These are phyloP conservation scores for Ophioceras dolichostomum DNA, from an alignment of 2,329 filamentous ascomycete species.

Conservation along the genomic window DNA sequence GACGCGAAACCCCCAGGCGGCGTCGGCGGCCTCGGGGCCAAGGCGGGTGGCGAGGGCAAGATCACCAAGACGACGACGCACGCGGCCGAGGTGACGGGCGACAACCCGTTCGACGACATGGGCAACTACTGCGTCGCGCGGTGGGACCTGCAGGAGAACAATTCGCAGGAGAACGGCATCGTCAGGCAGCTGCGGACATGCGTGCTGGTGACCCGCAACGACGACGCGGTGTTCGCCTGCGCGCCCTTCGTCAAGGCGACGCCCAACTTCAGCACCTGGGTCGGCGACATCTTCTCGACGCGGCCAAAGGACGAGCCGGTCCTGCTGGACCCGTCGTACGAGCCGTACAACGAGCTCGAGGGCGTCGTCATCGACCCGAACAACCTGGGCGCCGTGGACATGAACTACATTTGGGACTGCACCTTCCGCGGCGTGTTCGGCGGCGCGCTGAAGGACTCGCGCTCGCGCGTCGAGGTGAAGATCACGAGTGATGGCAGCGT, in stretches of 20 bases:
- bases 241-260: background rate
- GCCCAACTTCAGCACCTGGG: slow-evolving; percentile 1
- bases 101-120: background rate
- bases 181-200: background rate
- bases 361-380: background rate
- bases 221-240: slow-evolving; percentile 1
- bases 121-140: slow-evolving; percentile 1
- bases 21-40: background rate
- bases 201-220: background rate
- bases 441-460: no score
- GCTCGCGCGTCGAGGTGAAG: no score
- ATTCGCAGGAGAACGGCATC: slow-evolving; percentile 2
- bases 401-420: slow-evolving; percentile 1
- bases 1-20: no score
- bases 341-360: slow-evolving; percentile 2
- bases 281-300: background rate
- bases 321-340: slow-evolving; percentile 1
- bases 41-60: background rate
- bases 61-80: slow-evolving; percentile 2
- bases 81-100: slow-evolving; percentile 1
- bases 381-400: background rate
- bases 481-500: no score
- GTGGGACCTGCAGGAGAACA: slow-evolving; percentile 1
- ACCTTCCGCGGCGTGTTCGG: no score
- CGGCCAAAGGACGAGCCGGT: slow-evolving; percentile 1